phyloP scores from a whole-genome alignment of 805 yeast species.

The Candida yuanshanica region DNA sequence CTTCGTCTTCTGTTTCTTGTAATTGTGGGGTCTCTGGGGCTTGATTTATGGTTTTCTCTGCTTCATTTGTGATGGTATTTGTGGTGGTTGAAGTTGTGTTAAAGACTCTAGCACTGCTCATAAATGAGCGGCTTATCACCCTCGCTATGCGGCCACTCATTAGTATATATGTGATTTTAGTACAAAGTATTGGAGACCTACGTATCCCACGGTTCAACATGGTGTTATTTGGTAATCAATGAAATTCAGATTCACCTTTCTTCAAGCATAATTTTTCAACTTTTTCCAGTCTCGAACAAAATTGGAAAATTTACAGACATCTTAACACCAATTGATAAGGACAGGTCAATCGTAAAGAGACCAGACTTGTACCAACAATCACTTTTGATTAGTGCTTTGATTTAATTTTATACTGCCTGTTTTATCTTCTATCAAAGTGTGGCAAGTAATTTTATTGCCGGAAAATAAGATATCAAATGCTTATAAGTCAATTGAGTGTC shows the following conservation, averaged over 20 bases:
- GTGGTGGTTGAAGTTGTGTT: slow-evolving; percentile 9
- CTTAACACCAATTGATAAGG: slow-evolving; percentile 3
- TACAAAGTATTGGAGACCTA: not conserved
- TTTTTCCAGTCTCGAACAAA: slow-evolving; percentile 6
- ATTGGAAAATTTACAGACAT: not conserved
- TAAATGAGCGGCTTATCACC: slow-evolving; percentile 4
- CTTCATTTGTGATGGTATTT: slow-evolving; percentile 9
- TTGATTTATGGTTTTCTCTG: slow-evolving; percentile 7
- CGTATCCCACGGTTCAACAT: slow-evolving; percentile 11
- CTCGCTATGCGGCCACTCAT: no score
- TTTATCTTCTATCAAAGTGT: no score
- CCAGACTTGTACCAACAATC: no score
- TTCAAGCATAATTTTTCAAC: not conserved
- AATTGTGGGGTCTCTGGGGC: not conserved
- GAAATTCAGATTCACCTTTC: not conserved
- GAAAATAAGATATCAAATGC: not conserved
- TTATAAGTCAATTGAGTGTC: not conserved
- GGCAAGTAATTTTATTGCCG: no score
- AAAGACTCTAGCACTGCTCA: slow-evolving; percentile 4
- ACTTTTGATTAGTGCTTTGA: no score
- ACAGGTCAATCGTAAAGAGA: no score
- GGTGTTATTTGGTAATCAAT: not conserved
- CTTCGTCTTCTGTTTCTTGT: slow-evolving; percentile 4
- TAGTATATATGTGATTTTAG: not conserved
- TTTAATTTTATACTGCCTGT: no score